These are phyloP conservation scores for Pseudoscleropodium purum DNA, from an alignment of 225 moss, liverwort and hornwort genomes.

Conservation along the genomic window DNA sequence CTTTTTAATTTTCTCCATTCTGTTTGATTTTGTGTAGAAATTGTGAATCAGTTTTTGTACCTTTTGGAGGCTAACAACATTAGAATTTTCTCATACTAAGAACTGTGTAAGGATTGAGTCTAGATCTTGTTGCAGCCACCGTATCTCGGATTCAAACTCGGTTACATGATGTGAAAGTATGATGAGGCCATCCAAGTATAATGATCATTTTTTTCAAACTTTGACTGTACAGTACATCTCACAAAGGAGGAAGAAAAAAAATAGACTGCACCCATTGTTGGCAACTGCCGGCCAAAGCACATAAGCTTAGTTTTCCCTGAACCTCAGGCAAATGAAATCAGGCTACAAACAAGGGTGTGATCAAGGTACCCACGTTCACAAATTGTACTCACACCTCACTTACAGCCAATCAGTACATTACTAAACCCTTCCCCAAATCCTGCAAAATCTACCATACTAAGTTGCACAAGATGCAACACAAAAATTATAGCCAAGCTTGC, in stretches of 20 bases:
- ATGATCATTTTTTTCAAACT: conserved; percentile 16
- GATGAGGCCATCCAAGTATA: conserved; percentile 4
- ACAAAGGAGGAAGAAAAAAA: not conserved
- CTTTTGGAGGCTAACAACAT: not conserved
- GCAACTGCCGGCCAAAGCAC: not conserved
- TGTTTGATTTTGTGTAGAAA: too few species aligned
- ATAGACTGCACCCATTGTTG: not conserved
- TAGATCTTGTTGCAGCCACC: conserved; percentile 5
- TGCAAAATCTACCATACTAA: not conserved
- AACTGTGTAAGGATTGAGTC: not conserved
- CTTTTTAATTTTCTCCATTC: not conserved
- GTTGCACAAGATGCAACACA: not conserved
- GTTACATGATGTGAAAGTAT: conserved; percentile 3
- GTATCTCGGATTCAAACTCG: not conserved
- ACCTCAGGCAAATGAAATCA: not conserved
- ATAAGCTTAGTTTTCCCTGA: not conserved
- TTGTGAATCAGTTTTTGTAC: not conserved
- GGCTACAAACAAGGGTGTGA: not conserved
- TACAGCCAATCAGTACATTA: not conserved
- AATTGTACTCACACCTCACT: not conserved
- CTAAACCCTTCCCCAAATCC: not conserved
- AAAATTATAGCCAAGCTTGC: not conserved
- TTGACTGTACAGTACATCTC: conserved; percentile 15
- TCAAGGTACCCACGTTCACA: not conserved
- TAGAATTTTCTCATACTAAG: not conserved